Base-by-base conservation (phyloP, 2,329 filamentous ascomycete genomes). In the Penicillium sp. region DNA sequence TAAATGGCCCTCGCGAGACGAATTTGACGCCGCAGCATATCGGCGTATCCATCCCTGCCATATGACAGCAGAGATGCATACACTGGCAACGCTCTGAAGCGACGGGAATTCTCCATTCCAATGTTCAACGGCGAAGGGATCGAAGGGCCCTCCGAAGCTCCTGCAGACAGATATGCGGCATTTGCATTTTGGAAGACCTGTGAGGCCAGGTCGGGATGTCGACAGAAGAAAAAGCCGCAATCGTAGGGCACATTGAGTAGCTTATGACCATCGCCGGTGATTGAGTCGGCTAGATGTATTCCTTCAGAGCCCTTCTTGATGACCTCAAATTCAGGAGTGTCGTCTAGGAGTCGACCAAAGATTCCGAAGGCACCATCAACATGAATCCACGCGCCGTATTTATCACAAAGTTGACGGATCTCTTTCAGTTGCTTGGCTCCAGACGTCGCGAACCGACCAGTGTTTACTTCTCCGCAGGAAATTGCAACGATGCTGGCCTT, bases 211-310 rank as follows among this genome's bases (percentile, higher is more conserved):
- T 73, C 63, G 7, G 82, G 74, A 55, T 88, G 83, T 15, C 85
- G 84, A 45, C 86, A 90, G 62, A 96, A 83, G 79, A 96, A 95
- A 72, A 97, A 88, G 36, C 92, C 93, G 63, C 88, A 92, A 70
- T 97, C 93, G 64, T 97, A 97, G 0, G 93, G 92, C 39, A 96
- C 91, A 61, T 97, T 97, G 54, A 97, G 81, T n/a, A 96, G 75
- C 67, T 97, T 97, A 71, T 97, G 93, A 0, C 83, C 89, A 64
- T 97, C 92, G 2, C 89, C 86, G 0, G 90, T 87, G 60, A 97
- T 91, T 44, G 90, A 95, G 67, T 97, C 91, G 3, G 89, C 91
- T 2, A 96, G 77, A 55, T 96, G 87, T 10, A 97, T 70, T 1
- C 89, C 90, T 3, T 82, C 78, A 1, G 74, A 79, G 52, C 72